Evolutionary conservation across 2,329 filamentous ascomycete genomes (phyloP), one percentile per base, ranked within the genome.

Genomic region (Sporothrix inflata): DNA sequence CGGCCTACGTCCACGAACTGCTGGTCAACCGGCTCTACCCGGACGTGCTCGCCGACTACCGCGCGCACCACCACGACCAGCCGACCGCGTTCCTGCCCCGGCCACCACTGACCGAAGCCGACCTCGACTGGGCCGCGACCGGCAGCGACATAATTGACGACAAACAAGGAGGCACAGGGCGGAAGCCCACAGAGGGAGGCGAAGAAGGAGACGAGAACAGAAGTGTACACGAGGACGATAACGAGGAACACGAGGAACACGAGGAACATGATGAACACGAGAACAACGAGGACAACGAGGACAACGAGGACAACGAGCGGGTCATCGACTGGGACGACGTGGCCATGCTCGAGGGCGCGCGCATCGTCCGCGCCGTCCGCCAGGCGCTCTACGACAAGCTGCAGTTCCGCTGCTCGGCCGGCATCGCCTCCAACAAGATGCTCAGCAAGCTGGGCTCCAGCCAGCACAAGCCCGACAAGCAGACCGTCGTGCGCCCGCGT

Each of bases 271-370:
- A 5, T 30, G 47, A 42, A 14, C 47, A 30, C 1, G 94, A 97
- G 80, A 34, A 42, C 21, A 9, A 55, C 4, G 63, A 38, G 2
- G 55, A 47, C 11, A 24, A 57, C 1, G 60, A 19, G 1, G 71
- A 65, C 11, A 34, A 51, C 0, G 19, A 55, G 5, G n/a, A 34
- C 51, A 16, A 9, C 12, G 94, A 97, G 80, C 87, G 91, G 24
- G 87, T 97, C 78, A 93, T 94, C 0, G 96, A 99, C 81, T 99
- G 96, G 96, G 95, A 99, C 80, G 96, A 99, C 83, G 87, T 98
- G 75, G 92, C 89, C 19, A 92, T 97, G 79, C 85, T 93, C 40
- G 89, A 98, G 77, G 96, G 92, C 0, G 94, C 94, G 1, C 94
- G 98, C 78, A 96, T 98, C 77, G 90, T 98, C 45, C 89, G 93